Percentiles rank a stretch among this genome's conserved stretches.
Evolutionary conservation across 208 protist species (phyloP).

Genomic region (Acanthamoeba sp.): DNA sequence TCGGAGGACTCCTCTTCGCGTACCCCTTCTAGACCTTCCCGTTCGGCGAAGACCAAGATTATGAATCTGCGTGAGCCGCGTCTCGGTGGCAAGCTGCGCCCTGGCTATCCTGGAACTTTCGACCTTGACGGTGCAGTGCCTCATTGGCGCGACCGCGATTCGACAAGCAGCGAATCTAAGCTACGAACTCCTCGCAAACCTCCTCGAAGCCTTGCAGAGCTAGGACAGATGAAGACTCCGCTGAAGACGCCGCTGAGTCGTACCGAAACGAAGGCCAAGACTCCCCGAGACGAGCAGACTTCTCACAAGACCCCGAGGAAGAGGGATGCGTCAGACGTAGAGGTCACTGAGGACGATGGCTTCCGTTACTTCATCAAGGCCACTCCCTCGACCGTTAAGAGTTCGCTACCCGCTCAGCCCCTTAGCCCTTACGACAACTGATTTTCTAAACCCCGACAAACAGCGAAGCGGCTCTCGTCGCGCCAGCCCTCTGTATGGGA

Average conservation of each 20-base stretch:
- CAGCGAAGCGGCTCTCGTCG: not conserved
- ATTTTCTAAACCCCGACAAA: too few relatives aligned
- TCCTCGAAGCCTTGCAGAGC: not conserved
- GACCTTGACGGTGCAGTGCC: constrained; percentile 49
- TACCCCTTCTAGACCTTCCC: not conserved
- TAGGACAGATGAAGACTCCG: not conserved
- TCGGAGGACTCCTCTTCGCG: not conserved
- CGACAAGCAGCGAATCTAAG: too few relatives aligned
- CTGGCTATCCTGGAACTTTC: constrained; percentile 39
- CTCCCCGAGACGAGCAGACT: not conserved
- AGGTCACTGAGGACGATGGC: not conserved
- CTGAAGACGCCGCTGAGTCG: not conserved
- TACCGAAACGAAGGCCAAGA: not conserved
- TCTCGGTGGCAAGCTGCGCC: not conserved
- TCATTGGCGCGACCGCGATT: not conserved
- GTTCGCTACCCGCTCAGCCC: not conserved
- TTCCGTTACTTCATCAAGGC: constrained; percentile 36
- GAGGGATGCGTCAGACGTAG: not conserved
- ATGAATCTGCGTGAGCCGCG: not conserved
- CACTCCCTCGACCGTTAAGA: not conserved
- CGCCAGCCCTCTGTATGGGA: not conserved
- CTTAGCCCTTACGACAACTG: too few relatives aligned
- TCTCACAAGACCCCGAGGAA: not conserved
- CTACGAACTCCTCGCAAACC: not conserved
- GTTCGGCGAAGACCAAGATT: constrained; percentile 31